These are phyloP conservation scores for Herpetospermum pedunculosum DNA, from an alignment of 306 rosid species.

Conservation along the genomic window DNA sequence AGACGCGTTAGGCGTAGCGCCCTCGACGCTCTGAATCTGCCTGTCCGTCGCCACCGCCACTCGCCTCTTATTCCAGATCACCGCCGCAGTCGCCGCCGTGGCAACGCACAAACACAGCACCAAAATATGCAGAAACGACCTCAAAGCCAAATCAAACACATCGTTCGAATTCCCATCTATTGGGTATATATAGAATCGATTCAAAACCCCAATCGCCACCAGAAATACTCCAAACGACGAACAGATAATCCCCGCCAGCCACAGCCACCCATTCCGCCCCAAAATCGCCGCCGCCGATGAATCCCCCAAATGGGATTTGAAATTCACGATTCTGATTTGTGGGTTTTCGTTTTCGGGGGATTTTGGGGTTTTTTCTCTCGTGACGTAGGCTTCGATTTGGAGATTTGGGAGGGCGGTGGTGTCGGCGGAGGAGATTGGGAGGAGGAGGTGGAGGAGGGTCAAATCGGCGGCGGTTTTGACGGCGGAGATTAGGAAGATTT, in stretches of 20 bases:
- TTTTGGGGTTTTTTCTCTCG: slow-evolving; percentile 32
- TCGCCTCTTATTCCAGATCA: slow-evolving; percentile 35
- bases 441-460: slow-evolving; percentile 45
- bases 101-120: slow-evolving; percentile 33
- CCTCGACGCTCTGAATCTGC: slow-evolving; percentile 38
- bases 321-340: slow-evolving; percentile 16
- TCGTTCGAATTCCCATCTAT: slow-evolving; percentile 37
- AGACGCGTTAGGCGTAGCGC: slow-evolving; percentile 18
- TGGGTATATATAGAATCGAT: slow-evolving; percentile 41
- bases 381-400: slow-evolving; percentile 55
- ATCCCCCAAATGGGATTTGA: slow-evolving; percentile 36
- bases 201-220: slow-evolving; percentile 27
- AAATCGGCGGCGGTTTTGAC: slow-evolving; percentile 34
- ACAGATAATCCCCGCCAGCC: slow-evolving; percentile 46
- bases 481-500: slow-evolving; percentile 34
- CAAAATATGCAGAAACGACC: slow-evolving; percentile 29
- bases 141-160: slow-evolving; percentile 23
- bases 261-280: slow-evolving; percentile 54
- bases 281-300: slow-evolving; percentile 30
- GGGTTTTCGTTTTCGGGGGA: slow-evolving; percentile 8
- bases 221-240: slow-evolving; percentile 50
- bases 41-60: slow-evolving; percentile 17
- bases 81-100: slow-evolving; percentile 22
- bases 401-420: background rate
- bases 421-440: slow-evolving; percentile 30